Conservation (phyloP, 768 basidiomycete genomes). For the Russula earlei region DNA sequence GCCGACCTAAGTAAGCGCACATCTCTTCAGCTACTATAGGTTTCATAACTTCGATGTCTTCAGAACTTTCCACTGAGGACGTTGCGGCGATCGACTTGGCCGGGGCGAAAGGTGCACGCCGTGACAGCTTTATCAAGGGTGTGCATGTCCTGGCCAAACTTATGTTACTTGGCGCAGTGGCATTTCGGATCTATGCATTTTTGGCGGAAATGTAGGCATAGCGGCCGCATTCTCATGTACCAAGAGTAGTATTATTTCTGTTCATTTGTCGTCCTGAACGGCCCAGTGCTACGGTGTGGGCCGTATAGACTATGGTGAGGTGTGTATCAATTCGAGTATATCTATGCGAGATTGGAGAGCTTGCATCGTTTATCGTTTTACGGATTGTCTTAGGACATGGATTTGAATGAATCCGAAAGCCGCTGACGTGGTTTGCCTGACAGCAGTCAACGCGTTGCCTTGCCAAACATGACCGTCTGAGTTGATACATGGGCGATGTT, state of each 20-base stretch:
- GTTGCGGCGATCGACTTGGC: constrained; percentile 49
- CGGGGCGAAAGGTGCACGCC: constrained; percentile 34
- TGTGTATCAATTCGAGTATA: neutral
- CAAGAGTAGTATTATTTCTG: no score
- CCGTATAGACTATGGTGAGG: neutral
- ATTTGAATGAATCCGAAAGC: no score
- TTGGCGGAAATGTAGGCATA: neutral
- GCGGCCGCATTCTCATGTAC: neutral
- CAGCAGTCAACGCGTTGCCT: no score
- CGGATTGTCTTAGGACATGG: no score
- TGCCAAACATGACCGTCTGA: no score
- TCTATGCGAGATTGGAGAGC: neutral
- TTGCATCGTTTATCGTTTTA: no score
- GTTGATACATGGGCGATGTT: neutral
- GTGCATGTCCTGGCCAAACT: constrained; percentile 3
- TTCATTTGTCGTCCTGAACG: neutral
- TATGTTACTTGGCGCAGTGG: constrained; percentile 7
- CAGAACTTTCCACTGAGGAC: constrained; percentile 44
- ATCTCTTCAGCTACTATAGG: neutral
- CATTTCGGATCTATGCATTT: constrained; percentile 8
- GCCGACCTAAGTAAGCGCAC: constrained; percentile 47
- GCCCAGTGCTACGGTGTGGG: neutral
- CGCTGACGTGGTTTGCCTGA: no score
- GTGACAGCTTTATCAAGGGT: neutral
- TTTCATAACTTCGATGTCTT: neutral